Evolutionary conservation across 2,329 filamentous ascomycete genomes (phyloP).

Genomic region (Hortaea sp.): DNA sequence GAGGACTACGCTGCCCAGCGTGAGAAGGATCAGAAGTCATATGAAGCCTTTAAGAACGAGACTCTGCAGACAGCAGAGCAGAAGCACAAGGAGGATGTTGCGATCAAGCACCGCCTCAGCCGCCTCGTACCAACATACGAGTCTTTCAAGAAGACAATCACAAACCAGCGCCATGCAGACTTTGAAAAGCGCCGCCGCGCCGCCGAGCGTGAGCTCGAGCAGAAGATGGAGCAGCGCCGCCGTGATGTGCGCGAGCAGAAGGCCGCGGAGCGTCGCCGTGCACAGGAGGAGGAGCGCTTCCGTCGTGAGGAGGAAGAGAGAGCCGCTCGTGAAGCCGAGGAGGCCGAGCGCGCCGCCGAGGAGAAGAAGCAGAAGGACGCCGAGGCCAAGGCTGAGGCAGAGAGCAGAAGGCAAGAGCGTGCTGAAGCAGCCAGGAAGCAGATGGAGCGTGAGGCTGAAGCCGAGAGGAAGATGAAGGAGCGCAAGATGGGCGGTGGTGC

Average conservation of each 20-base stretch:
- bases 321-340: slow-evolving; percentile 69
- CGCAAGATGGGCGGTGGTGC: slow-evolving; percentile 35
- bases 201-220: slow-evolving; percentile 86
- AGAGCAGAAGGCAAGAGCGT: slow-evolving; percentile 54
- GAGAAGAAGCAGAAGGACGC: slow-evolving; percentile 52
- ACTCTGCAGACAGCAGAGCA: slow-evolving; percentile 69
- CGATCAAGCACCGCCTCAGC: slow-evolving; percentile 84
- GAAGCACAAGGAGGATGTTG: slow-evolving; percentile 86
- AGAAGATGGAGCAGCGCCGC: slow-evolving; percentile 76
- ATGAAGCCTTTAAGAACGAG: slow-evolving; percentile 68
- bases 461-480: slow-evolving; percentile 63
- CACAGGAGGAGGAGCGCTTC: slow-evolving; percentile 71
- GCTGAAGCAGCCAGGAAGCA: slow-evolving; percentile 25
- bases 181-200: slow-evolving; percentile 90
- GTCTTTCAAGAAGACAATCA: slow-evolving; percentile 68
- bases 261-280: slow-evolving; percentile 72
- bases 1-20: slow-evolving; percentile 79
- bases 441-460: slow-evolving; percentile 67
- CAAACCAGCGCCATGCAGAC: slow-evolving; percentile 81
- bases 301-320: slow-evolving; percentile 80
- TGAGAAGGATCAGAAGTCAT: slow-evolving; percentile 65
- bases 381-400: slow-evolving; percentile 52
- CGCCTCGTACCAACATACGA: slow-evolving; percentile 80
- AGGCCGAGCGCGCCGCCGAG: slow-evolving; percentile 69
- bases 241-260: slow-evolving; percentile 80